Evolutionary conservation across 345 rosid genomes (phyloP).

Genomic region (Pistacia atlantica): DNA sequence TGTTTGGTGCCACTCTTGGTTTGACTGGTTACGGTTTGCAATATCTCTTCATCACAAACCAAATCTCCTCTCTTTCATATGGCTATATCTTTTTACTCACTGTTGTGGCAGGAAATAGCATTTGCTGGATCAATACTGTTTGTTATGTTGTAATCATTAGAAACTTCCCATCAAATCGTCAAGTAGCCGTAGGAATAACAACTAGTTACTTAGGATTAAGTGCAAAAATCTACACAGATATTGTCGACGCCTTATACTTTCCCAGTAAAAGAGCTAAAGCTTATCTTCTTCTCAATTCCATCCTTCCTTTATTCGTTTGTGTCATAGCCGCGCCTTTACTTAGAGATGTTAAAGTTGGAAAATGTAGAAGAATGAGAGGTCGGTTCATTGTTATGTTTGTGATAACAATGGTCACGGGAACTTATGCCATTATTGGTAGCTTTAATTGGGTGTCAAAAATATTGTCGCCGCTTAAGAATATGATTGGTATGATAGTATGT

Average conservation of each 20-base stretch:
- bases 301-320: constrained; percentile 49
- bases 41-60: constrained; percentile 56
- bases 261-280: constrained; percentile 41
- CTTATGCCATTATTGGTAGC: constrained; percentile 65
- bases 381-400: constrained; percentile 49
- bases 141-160: constrained; percentile 55
- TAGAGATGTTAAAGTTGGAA: constrained; percentile 21
- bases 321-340: constrained; percentile 46
- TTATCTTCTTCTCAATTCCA: constrained; percentile 68
- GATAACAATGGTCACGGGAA: constrained; percentile 66
- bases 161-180: constrained; percentile 56
- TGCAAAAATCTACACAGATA: constrained; percentile 68
- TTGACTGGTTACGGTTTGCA: constrained; percentile 78
- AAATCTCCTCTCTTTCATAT: constrained; percentile 53
- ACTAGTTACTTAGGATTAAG: constrained; percentile 80
- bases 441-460: constrained; percentile 28
- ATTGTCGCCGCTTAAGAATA: constrained; percentile 33
- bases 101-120: constrained; percentile 82
- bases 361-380: constrained; percentile 14
- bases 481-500: constrained; percentile 47
- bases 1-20: constrained; percentile 66
- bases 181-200: constrained; percentile 72
- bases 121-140: constrained; percentile 97
- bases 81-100: constrained; percentile 57
- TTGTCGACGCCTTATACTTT: constrained; percentile 46